These are phyloP conservation scores for Ganoderma sinense DNA, from an alignment of 1,284 basidiomycete species.

Conservation along the genomic window DNA sequence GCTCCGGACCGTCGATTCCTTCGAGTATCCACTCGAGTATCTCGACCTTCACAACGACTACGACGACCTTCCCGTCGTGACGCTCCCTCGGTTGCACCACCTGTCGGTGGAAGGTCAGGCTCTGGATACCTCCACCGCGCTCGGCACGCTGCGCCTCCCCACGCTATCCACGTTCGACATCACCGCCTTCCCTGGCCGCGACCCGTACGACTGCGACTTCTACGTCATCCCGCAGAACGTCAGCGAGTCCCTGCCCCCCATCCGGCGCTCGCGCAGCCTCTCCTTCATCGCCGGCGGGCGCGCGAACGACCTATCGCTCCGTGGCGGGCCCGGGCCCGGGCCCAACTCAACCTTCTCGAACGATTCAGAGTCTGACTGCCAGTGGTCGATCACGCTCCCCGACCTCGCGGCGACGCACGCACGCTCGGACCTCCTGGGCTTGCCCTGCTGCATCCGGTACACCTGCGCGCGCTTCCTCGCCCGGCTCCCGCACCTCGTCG, in stretches of 20 bases:
- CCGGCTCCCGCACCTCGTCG: neutral
- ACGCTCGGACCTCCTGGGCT: neutral
- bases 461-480: neutral
- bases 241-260: neutral
- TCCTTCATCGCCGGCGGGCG: neutral
- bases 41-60: neutral
- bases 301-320: neutral
- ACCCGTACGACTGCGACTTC: neutral
- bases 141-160: neutral
- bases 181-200: neutral
- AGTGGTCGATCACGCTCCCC: neutral
- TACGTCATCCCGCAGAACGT: neutral
- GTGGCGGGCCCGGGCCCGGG: neutral
- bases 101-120: neutral
- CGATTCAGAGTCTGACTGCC: neutral
- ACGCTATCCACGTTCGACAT: neutral
- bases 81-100: neutral
- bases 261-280: neutral
- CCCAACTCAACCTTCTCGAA: neutral
- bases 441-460: neutral
- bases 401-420: neutral
- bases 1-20: neutral
- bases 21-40: neutral
- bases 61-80: neutral
- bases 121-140: neutral